Base-by-base conservation (phyloP, 495 filamentous ascomycete species). In the Neurospora sp. region DNA sequence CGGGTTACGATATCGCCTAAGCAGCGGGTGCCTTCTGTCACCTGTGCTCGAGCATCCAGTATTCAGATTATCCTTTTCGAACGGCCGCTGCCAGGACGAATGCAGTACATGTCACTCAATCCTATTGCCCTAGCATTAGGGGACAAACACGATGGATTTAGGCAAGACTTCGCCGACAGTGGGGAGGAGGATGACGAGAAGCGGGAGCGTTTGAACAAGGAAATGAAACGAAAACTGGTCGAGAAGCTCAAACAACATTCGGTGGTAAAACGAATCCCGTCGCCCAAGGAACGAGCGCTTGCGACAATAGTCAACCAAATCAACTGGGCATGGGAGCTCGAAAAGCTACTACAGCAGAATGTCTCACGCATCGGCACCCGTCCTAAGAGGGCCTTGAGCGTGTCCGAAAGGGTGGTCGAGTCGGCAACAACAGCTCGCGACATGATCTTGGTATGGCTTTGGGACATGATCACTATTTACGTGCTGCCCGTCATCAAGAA, bases 101-200 rank as follows among this genome's bases (percentile, higher is more conserved):
- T 99, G 96, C 95, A 99, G 81, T 98, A 97, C 77, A 93, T 98
- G 80, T 98, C 96, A 1, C 84, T 97, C 20, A 87, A 89, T 54
- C 96, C 95, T 0, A 98, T 99, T 46, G 91, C 94, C 0, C 83
- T 99, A 39, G 93, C 93, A 0, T 83, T 99, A 70, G 92, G 89
- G 10, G 96, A 97, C 79, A 94, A 97, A 76, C 80, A 80, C 23
- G 77, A 79, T 37, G 73, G 75, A 31, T 76, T 75, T n/a, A 77
- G 75, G 27, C 73, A 79, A 69, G 78, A 78, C 31, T 74, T 76
- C 4, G 75, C 74, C 73, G 83, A 81, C 59, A 89, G 88, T 74
- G 82, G 86, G 18, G 87, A 91, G 72, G 86, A 85, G 4, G 91
- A 90, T 73, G 87, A 90, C 46, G 90, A 93, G 76, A 89, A 89